phyloP scores from a whole-genome alignment of 139 green algal species.

The Micractinium sp. region DNA sequence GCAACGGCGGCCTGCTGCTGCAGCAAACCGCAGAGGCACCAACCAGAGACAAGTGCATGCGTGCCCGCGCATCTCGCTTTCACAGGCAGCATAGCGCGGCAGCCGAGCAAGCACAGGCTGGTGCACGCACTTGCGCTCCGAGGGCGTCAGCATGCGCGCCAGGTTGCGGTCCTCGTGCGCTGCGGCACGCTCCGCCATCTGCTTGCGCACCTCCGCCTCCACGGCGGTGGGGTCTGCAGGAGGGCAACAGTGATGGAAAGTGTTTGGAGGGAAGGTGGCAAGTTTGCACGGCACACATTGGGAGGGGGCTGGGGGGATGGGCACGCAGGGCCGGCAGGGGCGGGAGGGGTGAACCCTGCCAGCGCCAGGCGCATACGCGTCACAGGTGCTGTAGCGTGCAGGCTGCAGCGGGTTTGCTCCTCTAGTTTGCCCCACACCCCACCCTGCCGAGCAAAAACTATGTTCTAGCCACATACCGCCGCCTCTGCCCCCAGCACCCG shows the following conservation, averaged over 20 bases:
- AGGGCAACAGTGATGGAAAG: neutral
- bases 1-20: too few relatives aligned
- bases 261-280: neutral
- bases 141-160: slow-evolving; percentile 91
- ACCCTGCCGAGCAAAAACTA: neutral
- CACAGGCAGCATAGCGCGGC: neutral
- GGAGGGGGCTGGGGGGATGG: neutral
- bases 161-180: slow-evolving; percentile 98
- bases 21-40: too few relatives aligned
- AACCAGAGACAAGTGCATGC: too few relatives aligned
- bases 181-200: slow-evolving; percentile 84
- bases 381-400: too few relatives aligned
- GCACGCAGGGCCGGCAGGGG: neutral
- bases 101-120: neutral
- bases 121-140: slow-evolving; percentile 62
- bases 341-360: too few relatives aligned
- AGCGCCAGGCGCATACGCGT: too few relatives aligned
- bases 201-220: slow-evolving; percentile 86
- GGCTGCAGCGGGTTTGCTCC: too few relatives aligned
- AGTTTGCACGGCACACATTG: neutral
- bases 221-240: slow-evolving; percentile 89
- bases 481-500: slow-evolving; percentile 90
- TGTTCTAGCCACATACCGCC: slow-evolving; percentile 47
- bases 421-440: too few relatives aligned
- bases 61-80: too few relatives aligned